Evolutionary conservation across 805 yeast genomes (phyloP).

Genomic region (Yamadazyma kitorensis): DNA sequence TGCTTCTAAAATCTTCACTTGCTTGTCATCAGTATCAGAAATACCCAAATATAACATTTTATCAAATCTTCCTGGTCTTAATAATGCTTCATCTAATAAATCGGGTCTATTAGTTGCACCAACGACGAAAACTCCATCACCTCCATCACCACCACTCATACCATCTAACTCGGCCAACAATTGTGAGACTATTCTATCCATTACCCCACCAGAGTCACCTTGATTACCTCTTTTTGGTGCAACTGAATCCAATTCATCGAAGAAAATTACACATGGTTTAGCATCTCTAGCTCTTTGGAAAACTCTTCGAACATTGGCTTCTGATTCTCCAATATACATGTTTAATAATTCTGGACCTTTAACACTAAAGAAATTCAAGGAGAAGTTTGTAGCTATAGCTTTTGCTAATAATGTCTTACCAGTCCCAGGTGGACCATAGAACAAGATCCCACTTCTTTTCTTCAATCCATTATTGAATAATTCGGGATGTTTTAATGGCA

Average conservation of each 20-base stretch:
- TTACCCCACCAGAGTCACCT: conserved; percentile 98
- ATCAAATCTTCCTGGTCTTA: conserved; percentile 94
- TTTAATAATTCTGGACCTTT: conserved; percentile 96
- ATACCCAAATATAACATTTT: conserved; percentile 93
- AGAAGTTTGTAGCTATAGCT: conserved; percentile 94
- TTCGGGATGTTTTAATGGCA: conserved; percentile 93
- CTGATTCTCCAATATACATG: conserved; percentile 98
- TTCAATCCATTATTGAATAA: conserved; percentile 85
- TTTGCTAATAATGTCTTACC: conserved; percentile 95
- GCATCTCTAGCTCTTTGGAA: conserved; percentile 96
- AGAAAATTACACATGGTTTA: conserved; percentile 94
- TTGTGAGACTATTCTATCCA: conserved; percentile 98
- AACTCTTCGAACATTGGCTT: conserved; percentile 92
- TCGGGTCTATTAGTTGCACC: conserved; percentile 99
- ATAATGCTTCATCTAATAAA: conserved; percentile 85
- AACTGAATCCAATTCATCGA: conserved; percentile 96
- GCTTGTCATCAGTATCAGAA: conserved; percentile 87
- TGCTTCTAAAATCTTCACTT: conserved; percentile 80
- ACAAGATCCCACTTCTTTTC: conserved; percentile 88
- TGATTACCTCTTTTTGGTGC: conserved; percentile 99
- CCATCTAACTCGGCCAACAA: conserved; percentile 93
- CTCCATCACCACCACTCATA: conserved; percentile 59
- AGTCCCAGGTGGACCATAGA: conserved; percentile 99
- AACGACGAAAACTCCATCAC: conserved; percentile 86
- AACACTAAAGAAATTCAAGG: conserved; percentile 91